Evolutionary conservation across 768 basidiomycete species (phyloP).

Genomic region (Mycena kentingensis): DNA sequence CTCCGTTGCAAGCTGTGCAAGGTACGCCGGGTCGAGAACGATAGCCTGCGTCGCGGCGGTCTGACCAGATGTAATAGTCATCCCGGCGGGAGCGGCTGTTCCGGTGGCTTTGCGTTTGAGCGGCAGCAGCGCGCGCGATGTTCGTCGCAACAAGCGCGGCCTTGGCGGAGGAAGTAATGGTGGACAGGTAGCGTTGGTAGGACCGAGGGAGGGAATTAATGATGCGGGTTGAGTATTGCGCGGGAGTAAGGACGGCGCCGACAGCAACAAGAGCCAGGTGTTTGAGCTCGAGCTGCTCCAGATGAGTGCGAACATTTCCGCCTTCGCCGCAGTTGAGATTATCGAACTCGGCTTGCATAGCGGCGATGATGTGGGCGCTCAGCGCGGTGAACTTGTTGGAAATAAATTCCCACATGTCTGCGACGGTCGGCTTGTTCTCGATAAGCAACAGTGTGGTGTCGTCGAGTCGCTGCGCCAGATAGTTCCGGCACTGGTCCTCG

Average conservation of each 20-base stretch:
- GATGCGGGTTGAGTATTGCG: slow-evolving; percentile 6
- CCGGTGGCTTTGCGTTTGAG: background rate
- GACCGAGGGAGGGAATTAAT: slow-evolving; percentile 3
- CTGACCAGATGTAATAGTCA: slow-evolving; percentile 2
- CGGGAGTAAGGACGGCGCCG: slow-evolving; percentile 6
- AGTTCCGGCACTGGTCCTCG: slow-evolving; percentile 33
- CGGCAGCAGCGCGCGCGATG: background rate
- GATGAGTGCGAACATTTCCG: slow-evolving; percentile 5
- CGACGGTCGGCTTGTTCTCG: slow-evolving; percentile 26
- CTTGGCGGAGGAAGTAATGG: slow-evolving; percentile 1
- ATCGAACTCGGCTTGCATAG: slow-evolving; percentile 7
- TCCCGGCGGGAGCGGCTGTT: background rate
- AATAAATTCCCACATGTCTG: slow-evolving; percentile 34
- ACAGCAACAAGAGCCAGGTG: slow-evolving; percentile 1
- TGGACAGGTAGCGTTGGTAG: slow-evolving; percentile 6
- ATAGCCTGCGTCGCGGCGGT: slow-evolving; percentile 1
- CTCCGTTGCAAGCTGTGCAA: slow-evolving; percentile 1
- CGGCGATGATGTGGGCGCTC: slow-evolving; percentile 11
- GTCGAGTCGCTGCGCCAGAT: slow-evolving; percentile 36
- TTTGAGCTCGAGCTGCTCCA: slow-evolving; percentile 2
- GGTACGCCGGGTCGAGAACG: background rate
- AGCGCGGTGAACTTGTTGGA: slow-evolving; percentile 30
- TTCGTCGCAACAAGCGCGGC: slow-evolving; percentile 1
- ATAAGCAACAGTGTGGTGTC: slow-evolving; percentile 33
- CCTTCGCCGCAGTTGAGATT: slow-evolving; percentile 10